These are phyloP conservation scores for Porodaedalea pini DNA, from an alignment of 1,284 basidiomycete species.

Conservation along the genomic window DNA sequence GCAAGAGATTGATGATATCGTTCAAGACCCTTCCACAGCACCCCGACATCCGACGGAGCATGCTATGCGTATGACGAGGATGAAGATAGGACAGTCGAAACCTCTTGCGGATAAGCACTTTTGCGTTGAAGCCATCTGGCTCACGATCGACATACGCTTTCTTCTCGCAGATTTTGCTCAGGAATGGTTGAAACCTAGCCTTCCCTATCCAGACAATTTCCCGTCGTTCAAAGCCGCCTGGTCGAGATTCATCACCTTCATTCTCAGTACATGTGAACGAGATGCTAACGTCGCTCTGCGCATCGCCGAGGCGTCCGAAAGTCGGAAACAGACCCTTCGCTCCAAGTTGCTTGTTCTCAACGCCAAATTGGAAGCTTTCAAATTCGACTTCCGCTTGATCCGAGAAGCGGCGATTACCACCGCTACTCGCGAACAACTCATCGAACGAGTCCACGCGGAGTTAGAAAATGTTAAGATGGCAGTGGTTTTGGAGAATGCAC, in stretches of 20 bases:
- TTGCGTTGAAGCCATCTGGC: constrained; percentile 51
- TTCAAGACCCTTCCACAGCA: constrained; percentile 33
- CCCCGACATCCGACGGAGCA: constrained; percentile 40
- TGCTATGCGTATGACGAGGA: constrained; percentile 45
- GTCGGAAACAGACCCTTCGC: constrained; percentile 37
- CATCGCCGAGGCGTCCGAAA: constrained; percentile 34
- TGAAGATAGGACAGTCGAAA: constrained; percentile 49
- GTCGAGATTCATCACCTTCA: constrained; percentile 38
- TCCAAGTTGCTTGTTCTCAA: constrained; percentile 37
- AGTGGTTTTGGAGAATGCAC: constrained; percentile 26
- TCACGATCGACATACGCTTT: constrained; percentile 43
- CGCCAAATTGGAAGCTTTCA: constrained; percentile 38
- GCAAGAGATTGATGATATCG: constrained; percentile 40
- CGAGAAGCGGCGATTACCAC: constrained; percentile 21
- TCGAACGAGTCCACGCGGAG: constrained; percentile 22
- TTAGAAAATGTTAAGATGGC: constrained; percentile 34
- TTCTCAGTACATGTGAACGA: constrained; percentile 38
- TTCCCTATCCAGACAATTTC: constrained; percentile 7
- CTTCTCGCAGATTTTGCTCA: constrained; percentile 37
- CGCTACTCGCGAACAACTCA: constrained; percentile 23
- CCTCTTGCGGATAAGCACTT: constrained; percentile 54
- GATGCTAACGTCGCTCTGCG: constrained; percentile 41
- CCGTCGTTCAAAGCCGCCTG: constrained; percentile 30
- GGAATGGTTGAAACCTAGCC: constrained; percentile 27
- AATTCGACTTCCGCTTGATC: constrained; percentile 34